phyloP scores from a whole-genome alignment of 1,284 basidiomycete genomes.

The Wallemia ichthyophaga region DNA sequence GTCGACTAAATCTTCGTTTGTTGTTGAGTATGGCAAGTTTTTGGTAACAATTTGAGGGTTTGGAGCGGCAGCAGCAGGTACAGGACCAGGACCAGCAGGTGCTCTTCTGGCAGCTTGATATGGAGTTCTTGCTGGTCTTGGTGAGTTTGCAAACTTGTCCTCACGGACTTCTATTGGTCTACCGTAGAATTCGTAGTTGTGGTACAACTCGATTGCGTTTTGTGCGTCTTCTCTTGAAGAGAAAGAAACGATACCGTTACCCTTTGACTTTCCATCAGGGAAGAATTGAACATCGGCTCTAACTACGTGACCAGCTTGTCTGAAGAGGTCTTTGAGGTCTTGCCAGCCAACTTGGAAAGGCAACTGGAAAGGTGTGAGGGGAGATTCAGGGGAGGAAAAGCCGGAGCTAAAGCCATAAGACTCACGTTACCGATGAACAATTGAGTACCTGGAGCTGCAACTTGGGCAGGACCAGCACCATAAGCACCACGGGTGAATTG shows the following conservation, averaged over 20 bases:
- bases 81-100: constrained; percentile 1
- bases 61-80: constrained; percentile 27
- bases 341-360: constrained; percentile 68
- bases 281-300: constrained; percentile 80
- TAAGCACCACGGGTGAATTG: constrained; percentile 8
- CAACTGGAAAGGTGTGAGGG: neutral
- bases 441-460: neutral
- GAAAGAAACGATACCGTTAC: constrained; percentile 73
- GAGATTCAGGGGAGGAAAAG: no score
- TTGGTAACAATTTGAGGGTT: constrained; percentile 70
- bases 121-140: neutral
- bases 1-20: constrained; percentile 94
- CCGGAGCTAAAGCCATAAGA: no score
- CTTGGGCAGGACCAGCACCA: constrained; percentile 7
- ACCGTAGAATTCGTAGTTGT: constrained; percentile 81
- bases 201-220: constrained; percentile 77
- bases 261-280: constrained; percentile 58
- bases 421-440: neutral
- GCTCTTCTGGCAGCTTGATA: neutral
- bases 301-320: constrained; percentile 70
- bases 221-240: constrained; percentile 66
- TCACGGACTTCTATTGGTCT: constrained; percentile 72
- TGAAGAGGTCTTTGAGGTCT: constrained; percentile 88
- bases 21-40: constrained; percentile 75
- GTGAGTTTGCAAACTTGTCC: constrained; percentile 14